A percentile compares a stretch with the other conserved stretches of the same genome.
Evolutionary conservation across 768 basidiomycete genomes (phyloP).

Genomic region (Termitomyces sp.): DNA sequence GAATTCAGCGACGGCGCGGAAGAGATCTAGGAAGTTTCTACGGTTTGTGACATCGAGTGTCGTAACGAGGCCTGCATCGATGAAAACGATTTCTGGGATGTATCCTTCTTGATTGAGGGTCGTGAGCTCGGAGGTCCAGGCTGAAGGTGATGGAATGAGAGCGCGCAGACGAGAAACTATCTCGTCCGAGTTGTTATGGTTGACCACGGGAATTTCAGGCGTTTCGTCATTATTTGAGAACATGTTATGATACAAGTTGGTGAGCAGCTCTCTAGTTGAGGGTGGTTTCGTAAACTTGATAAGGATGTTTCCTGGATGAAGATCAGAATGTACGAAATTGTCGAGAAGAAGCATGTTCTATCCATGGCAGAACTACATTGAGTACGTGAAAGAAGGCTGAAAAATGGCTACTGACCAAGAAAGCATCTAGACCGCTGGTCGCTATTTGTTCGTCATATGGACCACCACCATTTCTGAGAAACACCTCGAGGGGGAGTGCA

Average conservation of each 20-base stretch:
- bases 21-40: slow-evolving; percentile 92
- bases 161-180: slow-evolving; percentile 69
- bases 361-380: background rate
- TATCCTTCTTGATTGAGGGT: slow-evolving; percentile 65
- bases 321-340: slow-evolving; percentile 93
- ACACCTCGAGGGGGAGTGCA: slow-evolving; percentile 83
- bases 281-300: slow-evolving; percentile 92
- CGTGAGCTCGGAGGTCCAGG: slow-evolving; percentile 70
- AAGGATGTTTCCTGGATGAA: slow-evolving; percentile 95
- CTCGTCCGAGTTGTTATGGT: slow-evolving; percentile 46
- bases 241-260: slow-evolving; percentile 51
- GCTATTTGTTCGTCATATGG: slow-evolving; percentile 88
- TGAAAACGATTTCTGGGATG: slow-evolving; percentile 91
- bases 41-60: slow-evolving; percentile 80
- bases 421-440: slow-evolving; percentile 90
- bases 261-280: slow-evolving; percentile 57
- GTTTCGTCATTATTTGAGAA: slow-evolving; percentile 32
- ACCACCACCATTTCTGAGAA: slow-evolving; percentile 87
- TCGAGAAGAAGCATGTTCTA: slow-evolving; percentile 98
- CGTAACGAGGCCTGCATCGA: slow-evolving; percentile 94
- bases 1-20: slow-evolving; percentile 92
- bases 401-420: slow-evolving; percentile 58
- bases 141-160: slow-evolving; percentile 49
- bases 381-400: background rate
- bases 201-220: slow-evolving; percentile 23